Conservation (phyloP, 371 early-diverging fungal genomes). For the Fennellomyces sp. region DNA sequence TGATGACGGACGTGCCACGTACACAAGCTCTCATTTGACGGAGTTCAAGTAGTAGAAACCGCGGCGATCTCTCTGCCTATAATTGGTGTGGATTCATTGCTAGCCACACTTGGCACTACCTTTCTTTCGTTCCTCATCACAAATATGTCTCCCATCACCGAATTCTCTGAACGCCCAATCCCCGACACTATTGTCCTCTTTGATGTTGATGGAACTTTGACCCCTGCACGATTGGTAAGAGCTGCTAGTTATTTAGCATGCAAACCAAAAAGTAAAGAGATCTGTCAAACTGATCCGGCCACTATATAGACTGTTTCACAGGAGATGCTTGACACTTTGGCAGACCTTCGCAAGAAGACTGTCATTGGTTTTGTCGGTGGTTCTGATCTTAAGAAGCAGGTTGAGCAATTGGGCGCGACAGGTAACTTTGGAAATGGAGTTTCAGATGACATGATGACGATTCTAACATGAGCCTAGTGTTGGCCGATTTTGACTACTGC, state of each 20-base stretch:
- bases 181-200: constrained; percentile 93
- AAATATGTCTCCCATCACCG: constrained; percentile 26
- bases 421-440: constrained; percentile 47
- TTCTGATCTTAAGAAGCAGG: constrained; percentile 96
- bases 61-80: too few relatives aligned
- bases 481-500: constrained; percentile 94
- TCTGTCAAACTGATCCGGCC: background rate
- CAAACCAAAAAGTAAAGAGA: background rate
- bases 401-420: constrained; percentile 95
- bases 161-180: constrained; percentile 61
- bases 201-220: constrained; percentile 99
- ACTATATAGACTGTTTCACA: constrained; percentile 60
- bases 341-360: constrained; percentile 84
- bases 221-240: constrained; percentile 89
- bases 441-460: background rate
- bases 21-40: background rate
- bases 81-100: too few relatives aligned
- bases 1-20: too few relatives aligned
- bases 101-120: too few relatives aligned
- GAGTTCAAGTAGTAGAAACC: too few relatives aligned
- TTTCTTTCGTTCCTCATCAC: background rate
- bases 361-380: constrained; percentile 99
- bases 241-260: background rate
- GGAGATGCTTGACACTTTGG: constrained; percentile 84
- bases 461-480: constrained; percentile 35